phyloP scores from a whole-genome alignment of 768 basidiomycete genomes.

The Sistotremastrum suecicum region DNA sequence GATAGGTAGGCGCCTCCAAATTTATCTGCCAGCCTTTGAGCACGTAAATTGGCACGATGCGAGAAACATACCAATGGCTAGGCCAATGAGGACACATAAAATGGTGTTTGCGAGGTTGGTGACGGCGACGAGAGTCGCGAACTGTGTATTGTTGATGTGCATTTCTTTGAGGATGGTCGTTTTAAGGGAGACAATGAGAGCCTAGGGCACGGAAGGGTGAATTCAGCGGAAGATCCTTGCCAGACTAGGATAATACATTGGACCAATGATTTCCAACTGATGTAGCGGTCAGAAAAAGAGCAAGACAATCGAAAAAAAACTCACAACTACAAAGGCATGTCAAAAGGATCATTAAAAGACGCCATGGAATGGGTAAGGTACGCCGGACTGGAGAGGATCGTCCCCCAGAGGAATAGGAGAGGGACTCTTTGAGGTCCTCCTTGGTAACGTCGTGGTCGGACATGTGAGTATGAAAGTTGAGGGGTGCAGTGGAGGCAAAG shows the following conservation, averaged over 20 bases:
- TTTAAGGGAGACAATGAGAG: conserved; percentile 27
- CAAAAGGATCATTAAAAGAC: conserved; percentile 20
- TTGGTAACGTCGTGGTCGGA: too few species aligned
- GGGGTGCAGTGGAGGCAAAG: too few species aligned
- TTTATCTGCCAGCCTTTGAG: conserved; percentile 14
- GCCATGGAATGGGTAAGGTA: conserved; percentile 21
- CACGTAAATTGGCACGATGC: too few species aligned
- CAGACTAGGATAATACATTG: conserved; percentile 13
- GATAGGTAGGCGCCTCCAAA: conserved; percentile 25
- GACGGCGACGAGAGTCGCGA: conserved; percentile 25
- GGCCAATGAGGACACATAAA: too few species aligned
- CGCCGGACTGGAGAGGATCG: conserved; percentile 18
- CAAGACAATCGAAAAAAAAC: conserved; percentile 8
- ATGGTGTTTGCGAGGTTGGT: conserved; percentile 19
- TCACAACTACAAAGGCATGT: conserved; percentile 27
- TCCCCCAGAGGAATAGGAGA: conserved; percentile 1
- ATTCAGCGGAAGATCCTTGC: not conserved
- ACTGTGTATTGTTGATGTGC: conserved; percentile 29
- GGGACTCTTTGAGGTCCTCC: too few species aligned
- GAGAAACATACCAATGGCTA: too few species aligned
- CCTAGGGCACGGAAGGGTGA: conserved; percentile 11
- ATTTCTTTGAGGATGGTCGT: conserved; percentile 28
- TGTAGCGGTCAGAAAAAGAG: not conserved
- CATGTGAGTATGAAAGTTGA: too few species aligned
- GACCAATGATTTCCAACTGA: conserved; percentile 31